phyloP scores from a whole-genome alignment of 179 eudicot genomes.

The Spergularia azorica region DNA sequence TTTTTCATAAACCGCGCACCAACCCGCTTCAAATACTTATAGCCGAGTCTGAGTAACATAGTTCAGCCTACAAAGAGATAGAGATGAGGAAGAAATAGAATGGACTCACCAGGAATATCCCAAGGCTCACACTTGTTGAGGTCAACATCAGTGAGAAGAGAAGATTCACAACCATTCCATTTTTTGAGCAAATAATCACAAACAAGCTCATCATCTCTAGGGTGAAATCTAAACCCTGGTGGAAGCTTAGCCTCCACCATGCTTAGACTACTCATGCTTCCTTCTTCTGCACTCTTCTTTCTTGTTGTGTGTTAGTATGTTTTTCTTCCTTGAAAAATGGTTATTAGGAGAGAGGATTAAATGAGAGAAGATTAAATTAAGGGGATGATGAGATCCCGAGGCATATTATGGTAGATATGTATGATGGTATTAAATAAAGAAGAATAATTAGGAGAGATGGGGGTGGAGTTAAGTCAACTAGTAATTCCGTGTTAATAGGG shows the following conservation, averaged over 20 bases:
- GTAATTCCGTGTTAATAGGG: slow-evolving; percentile 36
- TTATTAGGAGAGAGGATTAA: too few species aligned
- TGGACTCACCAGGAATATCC: slow-evolving; percentile 71
- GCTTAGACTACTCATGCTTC: slow-evolving; percentile 54
- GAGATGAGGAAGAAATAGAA: neutral
- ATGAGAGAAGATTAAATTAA: neutral
- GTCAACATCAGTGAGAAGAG: slow-evolving; percentile 64
- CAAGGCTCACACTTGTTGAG: slow-evolving; percentile 83
- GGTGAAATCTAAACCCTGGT: slow-evolving; percentile 84
- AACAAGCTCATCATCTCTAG: slow-evolving; percentile 72
- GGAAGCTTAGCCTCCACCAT: slow-evolving; percentile 67
- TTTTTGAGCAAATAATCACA: slow-evolving; percentile 74
- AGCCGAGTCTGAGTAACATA: too few species aligned
- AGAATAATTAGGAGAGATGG: neutral
- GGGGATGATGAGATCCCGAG: slow-evolving; percentile 2
- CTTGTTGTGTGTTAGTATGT: neutral
- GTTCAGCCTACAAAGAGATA: neutral
- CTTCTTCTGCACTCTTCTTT: neutral
- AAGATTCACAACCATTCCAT: slow-evolving; percentile 35
- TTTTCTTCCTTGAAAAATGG: neutral
- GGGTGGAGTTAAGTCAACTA: slow-evolving; percentile 33
- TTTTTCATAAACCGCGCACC: too few species aligned
- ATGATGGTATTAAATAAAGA: slow-evolving; percentile 20
- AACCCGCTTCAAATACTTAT: too few species aligned
- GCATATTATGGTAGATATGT: slow-evolving; percentile 4